Conservation (phyloP, 164 flowering plant species). For the Magnolia officinalis region DNA sequence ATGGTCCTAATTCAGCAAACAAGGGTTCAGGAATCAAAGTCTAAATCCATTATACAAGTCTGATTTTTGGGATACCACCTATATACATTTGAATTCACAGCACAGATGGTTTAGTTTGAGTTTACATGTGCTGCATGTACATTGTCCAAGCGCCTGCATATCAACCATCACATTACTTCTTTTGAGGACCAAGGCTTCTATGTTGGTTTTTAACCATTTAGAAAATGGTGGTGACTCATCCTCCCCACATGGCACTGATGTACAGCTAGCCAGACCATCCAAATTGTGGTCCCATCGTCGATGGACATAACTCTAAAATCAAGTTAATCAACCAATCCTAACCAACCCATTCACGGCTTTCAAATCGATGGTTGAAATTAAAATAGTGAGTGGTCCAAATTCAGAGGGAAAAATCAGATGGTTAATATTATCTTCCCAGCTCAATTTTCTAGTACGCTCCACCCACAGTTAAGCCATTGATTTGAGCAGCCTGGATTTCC, state of each 20-base stretch:
- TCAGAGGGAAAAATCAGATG: background rate
- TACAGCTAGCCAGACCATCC: background rate
- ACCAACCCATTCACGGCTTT: background rate
- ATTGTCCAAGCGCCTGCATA: background rate
- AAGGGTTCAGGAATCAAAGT: too few species aligned
- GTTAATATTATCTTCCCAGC: too few species aligned
- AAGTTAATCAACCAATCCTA: background rate
- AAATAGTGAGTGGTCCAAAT: background rate
- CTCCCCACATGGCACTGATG: background rate
- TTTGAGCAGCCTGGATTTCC: background rate
- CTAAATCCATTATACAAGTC: too few species aligned
- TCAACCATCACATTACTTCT: background rate
- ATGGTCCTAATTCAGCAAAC: too few species aligned
- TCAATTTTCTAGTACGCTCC: too few species aligned
- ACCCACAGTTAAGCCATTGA: too few species aligned
- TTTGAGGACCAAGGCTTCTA: background rate
- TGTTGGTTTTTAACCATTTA: background rate
- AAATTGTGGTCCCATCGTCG: background rate
- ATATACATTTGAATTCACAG: background rate
- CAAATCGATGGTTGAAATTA: too few species aligned
- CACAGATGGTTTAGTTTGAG: background rate
- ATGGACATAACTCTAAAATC: background rate
- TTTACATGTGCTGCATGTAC: background rate
- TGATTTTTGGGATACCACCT: background rate
- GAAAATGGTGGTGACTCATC: background rate